Conservation (phyloP, 2,329 filamentous ascomycete genomes). For the Trichoderma brevicompactum region DNA sequence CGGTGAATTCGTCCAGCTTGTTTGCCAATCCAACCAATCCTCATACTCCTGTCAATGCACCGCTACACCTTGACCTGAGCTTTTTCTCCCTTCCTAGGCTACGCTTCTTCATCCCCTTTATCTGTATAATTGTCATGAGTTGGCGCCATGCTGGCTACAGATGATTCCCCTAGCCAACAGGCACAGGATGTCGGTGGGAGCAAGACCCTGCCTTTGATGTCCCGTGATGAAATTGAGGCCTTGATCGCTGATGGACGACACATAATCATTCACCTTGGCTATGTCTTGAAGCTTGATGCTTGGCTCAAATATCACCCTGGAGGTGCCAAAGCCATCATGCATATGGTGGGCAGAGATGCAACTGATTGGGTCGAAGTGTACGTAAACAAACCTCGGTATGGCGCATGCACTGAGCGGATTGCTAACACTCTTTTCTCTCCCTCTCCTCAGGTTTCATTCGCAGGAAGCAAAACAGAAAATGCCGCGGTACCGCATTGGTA, state of each 20-base stretch:
- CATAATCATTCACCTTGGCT: constrained; percentile 23
- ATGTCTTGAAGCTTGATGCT: constrained; percentile 32
- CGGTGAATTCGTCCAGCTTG: constrained; percentile 8
- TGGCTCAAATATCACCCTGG: constrained; percentile 66
- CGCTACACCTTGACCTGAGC: no score
- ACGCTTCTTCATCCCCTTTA: not conserved
- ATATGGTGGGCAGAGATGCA: constrained; percentile 51
- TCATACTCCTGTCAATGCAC: not conserved
- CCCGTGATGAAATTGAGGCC: constrained; percentile 28
- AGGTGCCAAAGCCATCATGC: constrained; percentile 61
- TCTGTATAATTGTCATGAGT: not conserved
- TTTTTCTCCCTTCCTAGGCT: not conserved
- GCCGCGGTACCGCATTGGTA: constrained; percentile 81
- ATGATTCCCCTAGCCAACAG: not conserved
- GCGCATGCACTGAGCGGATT: not conserved
- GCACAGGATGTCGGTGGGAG: not conserved
- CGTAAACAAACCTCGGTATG: constrained; percentile 19
- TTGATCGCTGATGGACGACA: constrained; percentile 27
- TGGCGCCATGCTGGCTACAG: constrained; percentile 30
- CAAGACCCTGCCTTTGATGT: constrained; percentile 24
- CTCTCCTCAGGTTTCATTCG: constrained; percentile 74
- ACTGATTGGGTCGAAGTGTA: constrained; percentile 45
- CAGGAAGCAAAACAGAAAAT: constrained; percentile 74
- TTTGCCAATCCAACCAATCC: not conserved
- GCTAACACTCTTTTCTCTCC: constrained; percentile 21